A percentile compares a stretch with the other conserved stretches of the same genome.
Evolutionary conservation across 2,329 filamentous ascomycete genomes (phyloP).

Genomic region (Calcarisporium arbuscula): DNA sequence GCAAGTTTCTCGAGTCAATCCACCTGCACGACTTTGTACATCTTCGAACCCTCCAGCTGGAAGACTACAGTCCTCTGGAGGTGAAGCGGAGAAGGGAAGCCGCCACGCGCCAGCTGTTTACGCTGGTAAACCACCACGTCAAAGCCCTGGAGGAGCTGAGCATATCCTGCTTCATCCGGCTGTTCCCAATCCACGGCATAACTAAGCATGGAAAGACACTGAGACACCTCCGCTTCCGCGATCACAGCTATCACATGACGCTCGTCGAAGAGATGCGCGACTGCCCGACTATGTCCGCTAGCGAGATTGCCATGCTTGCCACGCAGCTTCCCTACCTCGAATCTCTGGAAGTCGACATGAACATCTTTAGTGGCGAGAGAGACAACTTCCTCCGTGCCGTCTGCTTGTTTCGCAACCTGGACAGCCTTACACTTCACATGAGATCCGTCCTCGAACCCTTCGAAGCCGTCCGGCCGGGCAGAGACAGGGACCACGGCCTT

Average conservation of each 20-base stretch:
- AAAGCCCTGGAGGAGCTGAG: slow-evolving; percentile 29
- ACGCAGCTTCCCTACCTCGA: slow-evolving; percentile 24
- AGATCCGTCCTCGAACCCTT: slow-evolving; percentile 33
- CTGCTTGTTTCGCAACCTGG: slow-evolving; percentile 31
- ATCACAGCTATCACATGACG: slow-evolving; percentile 39
- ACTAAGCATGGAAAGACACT: slow-evolving; percentile 31
- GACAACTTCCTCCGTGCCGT: slow-evolving; percentile 30
- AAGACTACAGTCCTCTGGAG: slow-evolving; percentile 39
- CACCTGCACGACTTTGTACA: slow-evolving; percentile 26
- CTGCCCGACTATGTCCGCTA: slow-evolving; percentile 34
- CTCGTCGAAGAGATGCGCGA: slow-evolving; percentile 34
- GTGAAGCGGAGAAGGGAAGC: slow-evolving; percentile 31
- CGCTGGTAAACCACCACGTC: slow-evolving; percentile 31
- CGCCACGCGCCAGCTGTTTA: slow-evolving; percentile 31
- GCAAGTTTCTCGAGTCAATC: slow-evolving; percentile 37
- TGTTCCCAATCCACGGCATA: slow-evolving; percentile 35
- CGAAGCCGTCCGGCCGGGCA: slow-evolving; percentile 17
- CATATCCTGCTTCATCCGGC: slow-evolving; percentile 33
- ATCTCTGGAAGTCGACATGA: slow-evolving; percentile 42
- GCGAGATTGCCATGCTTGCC: slow-evolving; percentile 28
- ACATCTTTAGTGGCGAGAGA: slow-evolving; percentile 28
- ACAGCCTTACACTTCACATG: slow-evolving; percentile 36
- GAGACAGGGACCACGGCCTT: slow-evolving; percentile 31
- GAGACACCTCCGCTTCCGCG: slow-evolving; percentile 32
- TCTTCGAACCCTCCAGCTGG: slow-evolving; percentile 32